phyloP scores from a whole-genome alignment of 129 eudicot species.

The Centella asiatica region DNA sequence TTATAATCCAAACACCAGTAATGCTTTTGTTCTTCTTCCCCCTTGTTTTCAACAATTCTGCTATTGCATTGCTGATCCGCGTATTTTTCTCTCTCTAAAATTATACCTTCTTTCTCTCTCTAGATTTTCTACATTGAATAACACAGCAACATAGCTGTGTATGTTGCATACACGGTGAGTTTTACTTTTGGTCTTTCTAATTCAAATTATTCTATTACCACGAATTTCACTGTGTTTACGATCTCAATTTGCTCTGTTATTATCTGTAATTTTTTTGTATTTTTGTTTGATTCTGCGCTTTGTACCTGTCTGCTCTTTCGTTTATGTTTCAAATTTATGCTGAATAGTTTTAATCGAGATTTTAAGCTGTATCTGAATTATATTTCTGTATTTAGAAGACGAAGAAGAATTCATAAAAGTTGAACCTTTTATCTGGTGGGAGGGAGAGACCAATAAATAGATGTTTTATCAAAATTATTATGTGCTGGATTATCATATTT shows the following conservation, averaged over 20 bases:
- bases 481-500: too few species aligned
- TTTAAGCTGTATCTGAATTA: background rate
- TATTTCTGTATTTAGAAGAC: background rate
- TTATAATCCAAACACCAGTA: slow-evolving; percentile 25
- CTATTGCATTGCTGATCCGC: slow-evolving; percentile 38
- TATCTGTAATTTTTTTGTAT: background rate
- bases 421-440: background rate
- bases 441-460: background rate
- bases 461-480: background rate
- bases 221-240: background rate
- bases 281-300: background rate
- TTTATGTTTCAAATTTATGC: background rate
- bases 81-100: slow-evolving; percentile 15
- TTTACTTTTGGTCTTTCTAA: too few species aligned
- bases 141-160: background rate
- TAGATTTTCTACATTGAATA: slow-evolving; percentile 10
- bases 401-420: background rate
- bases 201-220: background rate
- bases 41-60: slow-evolving; percentile 26
- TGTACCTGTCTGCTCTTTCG: background rate
- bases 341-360: background rate
- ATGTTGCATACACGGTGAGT: slow-evolving; percentile 3
- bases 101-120: slow-evolving; percentile 14
- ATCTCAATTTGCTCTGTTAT: background rate
- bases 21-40: slow-evolving; percentile 28